Evolutionary conservation across 495 filamentous ascomycete species (phyloP).

Genomic region (Aspergillus avenaceus): DNA sequence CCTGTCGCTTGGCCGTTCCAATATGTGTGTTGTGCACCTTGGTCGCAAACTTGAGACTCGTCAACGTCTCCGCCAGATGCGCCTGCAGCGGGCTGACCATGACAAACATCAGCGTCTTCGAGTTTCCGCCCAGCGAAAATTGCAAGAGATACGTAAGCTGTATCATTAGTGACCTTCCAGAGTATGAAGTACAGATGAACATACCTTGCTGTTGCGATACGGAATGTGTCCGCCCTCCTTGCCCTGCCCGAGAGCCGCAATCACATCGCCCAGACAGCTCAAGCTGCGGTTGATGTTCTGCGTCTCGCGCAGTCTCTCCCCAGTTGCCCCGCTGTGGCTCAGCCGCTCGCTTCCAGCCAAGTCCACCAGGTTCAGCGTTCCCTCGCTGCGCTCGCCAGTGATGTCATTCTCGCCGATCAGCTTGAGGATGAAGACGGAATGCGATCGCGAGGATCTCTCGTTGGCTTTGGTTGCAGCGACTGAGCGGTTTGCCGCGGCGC

Average conservation of each 20-base stretch:
- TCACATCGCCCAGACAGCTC: slow-evolving; percentile 90
- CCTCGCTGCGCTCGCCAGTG: slow-evolving; percentile 81
- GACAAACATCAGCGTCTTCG: slow-evolving; percentile 98
- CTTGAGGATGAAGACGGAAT: slow-evolving; percentile 95
- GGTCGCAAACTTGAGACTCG: slow-evolving; percentile 92
- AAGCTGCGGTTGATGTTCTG: slow-evolving; percentile 96
- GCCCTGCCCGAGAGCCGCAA: slow-evolving; percentile 82
- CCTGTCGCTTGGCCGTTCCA: slow-evolving; percentile 75
- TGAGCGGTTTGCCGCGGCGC: slow-evolving; percentile 77
- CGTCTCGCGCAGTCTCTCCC: slow-evolving; percentile 86
- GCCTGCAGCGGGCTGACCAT: slow-evolving; percentile 93
- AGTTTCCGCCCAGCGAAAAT: slow-evolving; percentile 92
- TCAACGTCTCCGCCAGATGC: slow-evolving; percentile 89
- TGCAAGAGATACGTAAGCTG: slow-evolving; percentile 93
- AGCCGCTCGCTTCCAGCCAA: slow-evolving; percentile 90
- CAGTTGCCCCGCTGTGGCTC: slow-evolving; percentile 76
- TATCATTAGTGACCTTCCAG: slow-evolving; percentile 2
- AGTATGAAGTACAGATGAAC: slow-evolving; percentile 6
- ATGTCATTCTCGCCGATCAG: slow-evolving; percentile 75
- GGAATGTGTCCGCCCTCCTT: slow-evolving; percentile 85
- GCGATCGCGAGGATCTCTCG: slow-evolving; percentile 86
- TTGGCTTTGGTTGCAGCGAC: slow-evolving; percentile 97
- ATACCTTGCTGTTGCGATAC: slow-evolving; percentile 90
- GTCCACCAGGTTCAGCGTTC: slow-evolving; percentile 94
- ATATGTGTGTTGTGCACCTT: slow-evolving; percentile 93